phyloP scores from a whole-genome alignment of 306 rosid species.

The Sechiopsis laciniata region DNA sequence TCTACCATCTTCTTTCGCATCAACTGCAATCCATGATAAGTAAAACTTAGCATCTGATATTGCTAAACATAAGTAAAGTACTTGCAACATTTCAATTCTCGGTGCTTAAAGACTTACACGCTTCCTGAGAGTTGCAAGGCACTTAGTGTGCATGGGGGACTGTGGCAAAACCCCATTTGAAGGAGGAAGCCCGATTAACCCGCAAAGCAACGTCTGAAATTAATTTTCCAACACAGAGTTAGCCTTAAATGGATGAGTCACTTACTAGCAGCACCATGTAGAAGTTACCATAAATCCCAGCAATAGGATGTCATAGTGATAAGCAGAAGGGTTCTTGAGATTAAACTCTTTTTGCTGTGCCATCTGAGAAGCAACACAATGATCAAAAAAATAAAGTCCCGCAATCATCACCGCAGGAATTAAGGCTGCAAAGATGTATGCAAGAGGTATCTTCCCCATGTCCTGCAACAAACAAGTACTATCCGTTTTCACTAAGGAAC shows the following conservation, averaged over 20 bases:
- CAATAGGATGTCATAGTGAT: conserved; percentile 69
- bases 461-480: conserved; percentile 42
- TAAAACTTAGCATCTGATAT: conserved; percentile 18
- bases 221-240: conserved; percentile 21
- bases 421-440: conserved; percentile 58
- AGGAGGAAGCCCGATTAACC: conserved; percentile 80
- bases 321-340: conserved; percentile 75
- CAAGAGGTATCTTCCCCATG: conserved; percentile 62
- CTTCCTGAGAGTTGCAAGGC: conserved; percentile 71
- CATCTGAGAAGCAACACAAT: conserved; percentile 80
- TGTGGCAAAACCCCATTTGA: conserved; percentile 92
- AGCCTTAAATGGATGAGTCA: not conserved
- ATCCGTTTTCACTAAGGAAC: conserved; percentile 15
- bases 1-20: conserved; percentile 64
- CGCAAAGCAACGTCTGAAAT: conserved; percentile 73
- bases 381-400: conserved; percentile 85
- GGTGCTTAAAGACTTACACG: conserved; percentile 40
- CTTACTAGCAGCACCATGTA: conserved; percentile 14
- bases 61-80: not conserved
- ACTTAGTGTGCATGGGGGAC: conserved; percentile 92
- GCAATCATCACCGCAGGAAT: conserved; percentile 81
- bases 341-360: conserved; percentile 92
- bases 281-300: conserved; percentile 57
- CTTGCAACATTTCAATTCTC: not conserved
- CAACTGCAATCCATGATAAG: conserved; percentile 35